Evolutionary conservation across 2,329 filamentous ascomycete species (phyloP).

Genomic region (Claviceps cyperi): DNA sequence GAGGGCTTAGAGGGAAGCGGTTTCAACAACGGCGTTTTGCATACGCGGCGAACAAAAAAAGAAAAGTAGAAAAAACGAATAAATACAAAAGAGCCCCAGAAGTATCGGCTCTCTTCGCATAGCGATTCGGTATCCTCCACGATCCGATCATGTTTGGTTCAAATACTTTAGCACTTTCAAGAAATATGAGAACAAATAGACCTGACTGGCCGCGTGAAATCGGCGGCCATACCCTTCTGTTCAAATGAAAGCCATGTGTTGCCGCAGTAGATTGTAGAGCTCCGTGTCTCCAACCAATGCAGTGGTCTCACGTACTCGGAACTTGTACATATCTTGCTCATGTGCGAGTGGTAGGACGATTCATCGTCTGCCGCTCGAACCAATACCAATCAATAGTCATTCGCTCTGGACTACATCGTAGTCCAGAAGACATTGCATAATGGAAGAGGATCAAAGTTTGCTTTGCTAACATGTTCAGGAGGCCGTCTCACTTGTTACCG

Average conservation of each 20-base stretch:
- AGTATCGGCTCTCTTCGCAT: conserved; percentile 18
- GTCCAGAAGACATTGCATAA: not conserved
- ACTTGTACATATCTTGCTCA: not conserved
- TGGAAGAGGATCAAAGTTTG: not conserved
- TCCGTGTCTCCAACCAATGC: not conserved
- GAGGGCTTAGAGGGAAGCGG: conserved; percentile 26
- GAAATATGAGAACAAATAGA: not conserved
- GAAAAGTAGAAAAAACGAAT: not conserved
- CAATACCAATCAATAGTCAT: not conserved
- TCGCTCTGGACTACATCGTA: not conserved
- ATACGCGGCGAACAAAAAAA: conserved; percentile 14
- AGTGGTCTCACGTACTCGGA: not conserved
- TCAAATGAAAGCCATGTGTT: not conserved
- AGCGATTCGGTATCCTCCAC: conserved; percentile 28
- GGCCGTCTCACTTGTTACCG: conserved; percentile 11
- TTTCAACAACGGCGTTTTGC: conserved; percentile 41
- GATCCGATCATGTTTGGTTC: conserved; percentile 14
- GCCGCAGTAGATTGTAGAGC: not conserved
- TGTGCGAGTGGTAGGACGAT: not conserved
- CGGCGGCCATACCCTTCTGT: not conserved
- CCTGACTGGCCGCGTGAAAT: not conserved
- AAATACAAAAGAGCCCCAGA: conserved; percentile 8
- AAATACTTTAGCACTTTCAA: conserved; percentile 1
- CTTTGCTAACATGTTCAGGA: not conserved
- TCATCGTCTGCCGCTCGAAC: not conserved